A percentile compares a stretch with the other conserved stretches of the same genome.
phyloP scores from a whole-genome alignment of 1,284 basidiomycete species.

The Melampsora larici-populina region DNA sequence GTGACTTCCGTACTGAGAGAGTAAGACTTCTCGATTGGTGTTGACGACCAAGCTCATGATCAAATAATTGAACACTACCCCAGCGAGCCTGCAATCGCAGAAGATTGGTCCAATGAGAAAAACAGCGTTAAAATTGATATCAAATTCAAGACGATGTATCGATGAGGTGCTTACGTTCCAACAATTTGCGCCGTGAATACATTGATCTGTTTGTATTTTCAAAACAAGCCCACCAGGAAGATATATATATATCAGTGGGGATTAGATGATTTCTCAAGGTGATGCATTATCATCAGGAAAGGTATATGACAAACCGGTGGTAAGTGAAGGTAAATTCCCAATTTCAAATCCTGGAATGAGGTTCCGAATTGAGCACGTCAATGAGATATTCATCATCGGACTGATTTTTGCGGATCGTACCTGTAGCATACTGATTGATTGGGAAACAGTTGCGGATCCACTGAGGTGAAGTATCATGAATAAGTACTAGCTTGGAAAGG shows the following conservation, averaged over 20 bases:
- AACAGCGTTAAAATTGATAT: neutral
- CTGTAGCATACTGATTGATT: slow-evolving; percentile 31
- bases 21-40: slow-evolving; percentile 35
- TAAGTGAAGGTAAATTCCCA: slow-evolving; percentile 23
- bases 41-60: slow-evolving; percentile 41
- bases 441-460: slow-evolving; percentile 31
- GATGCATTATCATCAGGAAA: too few relatives aligned
- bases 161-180: slow-evolving; percentile 25
- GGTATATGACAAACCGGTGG: neutral
- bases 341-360: slow-evolving; percentile 16
- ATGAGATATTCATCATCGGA: too few relatives aligned
- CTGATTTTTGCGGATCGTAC: neutral
- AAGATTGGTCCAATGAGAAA: neutral
- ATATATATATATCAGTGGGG: neutral
- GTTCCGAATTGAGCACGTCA: neutral
- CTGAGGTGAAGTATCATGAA: neutral
- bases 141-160: neutral
- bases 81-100: slow-evolving; percentile 7
- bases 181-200: slow-evolving; percentile 26
- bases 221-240: neutral
- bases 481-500: neutral
- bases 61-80: slow-evolving; percentile 40
- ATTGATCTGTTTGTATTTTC: slow-evolving; percentile 18
- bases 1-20: slow-evolving; percentile 27
- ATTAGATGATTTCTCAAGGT: too few relatives aligned